phyloP scores from a whole-genome alignment of 441 rosid species.

The Pelargonium citronellum region DNA sequence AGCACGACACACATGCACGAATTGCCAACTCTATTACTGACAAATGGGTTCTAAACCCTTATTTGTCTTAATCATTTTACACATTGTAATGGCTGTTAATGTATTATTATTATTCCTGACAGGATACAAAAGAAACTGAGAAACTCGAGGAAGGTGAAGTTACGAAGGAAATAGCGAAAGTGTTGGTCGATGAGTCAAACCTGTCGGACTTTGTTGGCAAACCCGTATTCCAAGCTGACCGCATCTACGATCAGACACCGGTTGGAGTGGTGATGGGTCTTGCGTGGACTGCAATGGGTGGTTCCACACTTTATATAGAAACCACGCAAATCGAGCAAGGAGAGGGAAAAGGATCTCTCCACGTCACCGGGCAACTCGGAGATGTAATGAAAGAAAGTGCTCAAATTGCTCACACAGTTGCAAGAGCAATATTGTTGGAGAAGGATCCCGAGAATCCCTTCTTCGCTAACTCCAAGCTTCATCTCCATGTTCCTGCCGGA shows the following conservation, averaged over 20 bases:
- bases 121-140: constrained; percentile 35
- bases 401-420: constrained; percentile 79
- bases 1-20: too few species aligned
- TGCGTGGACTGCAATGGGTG: constrained; percentile 99
- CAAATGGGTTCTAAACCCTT: background rate
- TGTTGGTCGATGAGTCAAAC: constrained; percentile 57
- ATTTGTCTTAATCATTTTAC: background rate
- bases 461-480: constrained; percentile 75
- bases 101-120: constrained; percentile 23
- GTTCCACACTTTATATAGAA: constrained; percentile 85
- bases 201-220: constrained; percentile 83
- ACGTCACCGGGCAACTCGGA: constrained; percentile 80
- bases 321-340: constrained; percentile 67
- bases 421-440: constrained; percentile 53
- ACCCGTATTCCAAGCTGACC: constrained; percentile 82
- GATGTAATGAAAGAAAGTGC: constrained; percentile 98
- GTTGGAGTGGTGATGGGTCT: constrained; percentile 95
- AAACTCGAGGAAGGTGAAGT: constrained; percentile 36
- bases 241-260: constrained; percentile 73
- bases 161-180: constrained; percentile 41
- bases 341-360: constrained; percentile 76
- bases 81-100: background rate
- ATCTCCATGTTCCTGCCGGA: constrained; percentile 92
- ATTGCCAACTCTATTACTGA: too few species aligned
- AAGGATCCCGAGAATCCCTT: constrained; percentile 57